These are phyloP conservation scores for Calonectria leucothoes DNA, from an alignment of 2,329 filamentous ascomycete species.

Conservation along the genomic window DNA sequence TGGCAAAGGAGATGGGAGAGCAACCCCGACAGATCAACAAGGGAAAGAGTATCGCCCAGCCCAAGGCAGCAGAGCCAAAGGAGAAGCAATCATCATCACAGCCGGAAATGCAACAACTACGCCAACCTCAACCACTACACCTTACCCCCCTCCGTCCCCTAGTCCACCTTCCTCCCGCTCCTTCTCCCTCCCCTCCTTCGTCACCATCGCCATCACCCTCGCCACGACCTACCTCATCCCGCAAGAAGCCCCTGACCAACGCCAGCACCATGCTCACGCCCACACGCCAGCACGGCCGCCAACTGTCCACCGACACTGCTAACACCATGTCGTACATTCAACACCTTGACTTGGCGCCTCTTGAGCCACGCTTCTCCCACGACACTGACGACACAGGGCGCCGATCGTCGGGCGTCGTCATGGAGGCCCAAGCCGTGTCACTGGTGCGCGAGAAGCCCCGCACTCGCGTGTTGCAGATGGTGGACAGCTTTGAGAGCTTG, in stretches of 20 bases:
- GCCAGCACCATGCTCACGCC: constrained; percentile 1
- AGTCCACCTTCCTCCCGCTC: constrained; percentile 24
- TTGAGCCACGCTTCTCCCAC: constrained; percentile 41
- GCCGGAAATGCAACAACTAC: constrained; percentile 4
- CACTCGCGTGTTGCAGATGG: constrained; percentile 65
- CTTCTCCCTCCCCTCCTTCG: constrained; percentile 16
- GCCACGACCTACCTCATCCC: constrained; percentile 2
- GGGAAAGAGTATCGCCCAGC: constrained; percentile 7
- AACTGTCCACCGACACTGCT: constrained; percentile 22
- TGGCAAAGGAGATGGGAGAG: background rate
- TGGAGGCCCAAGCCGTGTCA: constrained; percentile 61
- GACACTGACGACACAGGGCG: constrained; percentile 45
- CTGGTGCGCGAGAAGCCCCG: constrained; percentile 51
- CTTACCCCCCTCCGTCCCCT: constrained; percentile 34
- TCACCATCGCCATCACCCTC: constrained; percentile 31
- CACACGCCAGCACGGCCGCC: constrained; percentile 21
- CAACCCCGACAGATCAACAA: background rate
- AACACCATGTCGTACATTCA: constrained; percentile 32
- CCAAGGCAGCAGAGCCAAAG: constrained; percentile 13
- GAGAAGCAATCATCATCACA: background rate
- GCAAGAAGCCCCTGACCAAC: constrained; percentile 13
- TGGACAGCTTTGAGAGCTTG: constrained; percentile 64
- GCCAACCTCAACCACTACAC: constrained; percentile 20
- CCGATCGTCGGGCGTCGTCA: constrained; percentile 48
- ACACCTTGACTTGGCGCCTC: constrained; percentile 32